phyloP scores from a whole-genome alignment of 1,284 basidiomycete genomes.

The Inonotus obliquus region DNA sequence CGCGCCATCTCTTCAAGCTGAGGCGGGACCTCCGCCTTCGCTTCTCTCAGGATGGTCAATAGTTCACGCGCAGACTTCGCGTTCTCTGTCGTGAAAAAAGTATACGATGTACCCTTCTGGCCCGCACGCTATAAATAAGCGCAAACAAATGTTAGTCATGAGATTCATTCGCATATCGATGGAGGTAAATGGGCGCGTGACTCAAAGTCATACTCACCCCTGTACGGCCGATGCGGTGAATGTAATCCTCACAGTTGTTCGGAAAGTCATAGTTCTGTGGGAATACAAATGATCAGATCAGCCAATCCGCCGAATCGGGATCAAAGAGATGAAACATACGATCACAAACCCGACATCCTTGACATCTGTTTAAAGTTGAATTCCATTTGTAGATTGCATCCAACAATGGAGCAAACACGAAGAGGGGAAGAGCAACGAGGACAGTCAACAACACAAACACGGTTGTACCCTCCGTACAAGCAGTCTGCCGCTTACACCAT shows the following conservation, averaged over 20 bases:
- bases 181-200: constrained; percentile 3
- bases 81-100: constrained; percentile 95
- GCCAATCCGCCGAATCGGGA: constrained; percentile 11
- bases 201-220: constrained; percentile 46
- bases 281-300: constrained; percentile 23
- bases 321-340: constrained; percentile 46
- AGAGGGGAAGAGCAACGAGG: constrained; percentile 29
- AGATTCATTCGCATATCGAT: not conserved
- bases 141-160: not conserved
- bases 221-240: constrained; percentile 90
- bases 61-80: constrained; percentile 93
- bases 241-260: constrained; percentile 93
- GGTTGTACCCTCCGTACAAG: constrained; percentile 10
- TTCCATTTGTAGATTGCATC: constrained; percentile 26
- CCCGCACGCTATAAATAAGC: constrained; percentile 65
- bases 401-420: constrained; percentile 23
- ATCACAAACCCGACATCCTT: constrained; percentile 94
- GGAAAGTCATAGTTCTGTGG: constrained; percentile 93
- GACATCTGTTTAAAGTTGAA: constrained; percentile 60
- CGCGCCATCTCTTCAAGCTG: constrained; percentile 92
- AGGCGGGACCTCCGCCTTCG: constrained; percentile 83
- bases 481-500: constrained; percentile 5
- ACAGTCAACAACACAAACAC: constrained; percentile 49
- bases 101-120: constrained; percentile 88
- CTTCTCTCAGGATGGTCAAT: constrained; percentile 84